Conservation (phyloP, 352 stramenopile species). For the Phytophthora sp. region DNA sequence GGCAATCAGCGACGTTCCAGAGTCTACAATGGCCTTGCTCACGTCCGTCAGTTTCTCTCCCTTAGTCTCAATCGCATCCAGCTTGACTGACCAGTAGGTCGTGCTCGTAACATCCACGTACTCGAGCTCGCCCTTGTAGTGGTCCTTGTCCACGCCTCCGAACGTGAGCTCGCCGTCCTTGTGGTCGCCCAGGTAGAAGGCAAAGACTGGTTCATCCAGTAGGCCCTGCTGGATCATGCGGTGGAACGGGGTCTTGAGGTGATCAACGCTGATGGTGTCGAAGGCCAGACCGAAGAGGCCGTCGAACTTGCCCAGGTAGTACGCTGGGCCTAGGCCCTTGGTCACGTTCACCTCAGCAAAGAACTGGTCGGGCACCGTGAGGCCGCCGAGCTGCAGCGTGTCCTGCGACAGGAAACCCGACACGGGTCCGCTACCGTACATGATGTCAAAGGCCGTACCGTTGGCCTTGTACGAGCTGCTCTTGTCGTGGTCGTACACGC, state of each 20-base stretch:
- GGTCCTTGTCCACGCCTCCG: constrained; percentile 79
- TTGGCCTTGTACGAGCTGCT: constrained; percentile 91
- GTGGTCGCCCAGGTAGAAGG: constrained; percentile 95
- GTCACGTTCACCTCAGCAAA: constrained; percentile 97
- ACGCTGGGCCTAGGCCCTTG: constrained; percentile 94
- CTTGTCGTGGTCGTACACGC: constrained; percentile 89
- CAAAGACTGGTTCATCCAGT: constrained; percentile 93
- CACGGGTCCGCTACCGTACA: constrained; percentile 95
- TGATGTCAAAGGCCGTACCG: constrained; percentile 94
- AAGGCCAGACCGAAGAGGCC: constrained; percentile 98
- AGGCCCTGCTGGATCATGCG: constrained; percentile 90
- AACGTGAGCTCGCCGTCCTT: constrained; percentile 84
- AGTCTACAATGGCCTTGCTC: constrained; percentile 94
- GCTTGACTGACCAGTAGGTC: constrained; percentile 77
- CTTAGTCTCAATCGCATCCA: constrained; percentile 73
- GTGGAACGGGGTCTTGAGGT: constrained; percentile 94
- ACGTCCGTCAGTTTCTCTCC: constrained; percentile 60
- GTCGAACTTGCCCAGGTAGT: constrained; percentile 97
- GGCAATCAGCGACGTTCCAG: constrained; percentile 95
- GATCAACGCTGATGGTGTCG: constrained; percentile 92
- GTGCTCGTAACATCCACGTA: constrained; percentile 86
- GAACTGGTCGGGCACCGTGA: constrained; percentile 82
- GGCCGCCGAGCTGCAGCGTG: constrained; percentile 61
- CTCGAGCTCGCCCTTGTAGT: constrained; percentile 94
- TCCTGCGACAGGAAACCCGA: constrained; percentile 93